Conservation (phyloP, 1,139 yeast genomes). For the Blastobotrys elegans region DNA sequence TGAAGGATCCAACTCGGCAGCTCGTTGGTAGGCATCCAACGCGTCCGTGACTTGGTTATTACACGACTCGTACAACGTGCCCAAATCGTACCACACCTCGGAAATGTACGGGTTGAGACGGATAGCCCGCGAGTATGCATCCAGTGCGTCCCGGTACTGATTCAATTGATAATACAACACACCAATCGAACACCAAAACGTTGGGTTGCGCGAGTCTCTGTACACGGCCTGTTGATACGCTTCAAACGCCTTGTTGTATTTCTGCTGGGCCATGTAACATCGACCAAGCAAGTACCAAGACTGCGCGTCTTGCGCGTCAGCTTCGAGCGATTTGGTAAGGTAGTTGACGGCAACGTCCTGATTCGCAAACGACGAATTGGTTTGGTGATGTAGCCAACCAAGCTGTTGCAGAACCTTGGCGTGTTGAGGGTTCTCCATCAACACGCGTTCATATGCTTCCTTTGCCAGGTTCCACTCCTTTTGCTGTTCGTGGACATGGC, state of each 20-base stretch:
- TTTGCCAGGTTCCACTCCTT: slow-evolving; percentile 88
- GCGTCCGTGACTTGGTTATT: slow-evolving; percentile 95
- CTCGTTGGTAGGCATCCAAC: slow-evolving; percentile 92
- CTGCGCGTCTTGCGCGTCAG: slow-evolving; percentile 88
- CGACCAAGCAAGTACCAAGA: slow-evolving; percentile 96
- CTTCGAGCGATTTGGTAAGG: slow-evolving; percentile 79
- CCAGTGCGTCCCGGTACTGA: slow-evolving; percentile 94
- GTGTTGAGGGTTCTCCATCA: slow-evolving; percentile 86
- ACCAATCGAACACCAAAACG: slow-evolving; percentile 98
- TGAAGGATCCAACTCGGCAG: slow-evolving; percentile 90
- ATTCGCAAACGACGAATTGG: slow-evolving; percentile 64
- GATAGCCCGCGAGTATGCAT: slow-evolving; percentile 95
- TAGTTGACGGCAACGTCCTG: slow-evolving; percentile 79
- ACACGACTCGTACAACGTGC: slow-evolving; percentile 94
- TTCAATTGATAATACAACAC: slow-evolving; percentile 92
- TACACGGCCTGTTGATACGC: slow-evolving; percentile 99
- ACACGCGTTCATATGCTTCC: slow-evolving; percentile 91
- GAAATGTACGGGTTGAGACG: slow-evolving; percentile 91
- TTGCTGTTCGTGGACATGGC: slow-evolving; percentile 90
- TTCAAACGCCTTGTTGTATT: slow-evolving; percentile 93
- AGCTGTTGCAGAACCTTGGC: slow-evolving; percentile 93
- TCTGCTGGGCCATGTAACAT: slow-evolving; percentile 93
- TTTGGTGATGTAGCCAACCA: slow-evolving; percentile 93
- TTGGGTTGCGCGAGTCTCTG: slow-evolving; percentile 92
- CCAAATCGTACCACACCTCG: slow-evolving; percentile 98